phyloP scores from a whole-genome alignment of 768 basidiomycete species.

The Megacollybia marginata region DNA sequence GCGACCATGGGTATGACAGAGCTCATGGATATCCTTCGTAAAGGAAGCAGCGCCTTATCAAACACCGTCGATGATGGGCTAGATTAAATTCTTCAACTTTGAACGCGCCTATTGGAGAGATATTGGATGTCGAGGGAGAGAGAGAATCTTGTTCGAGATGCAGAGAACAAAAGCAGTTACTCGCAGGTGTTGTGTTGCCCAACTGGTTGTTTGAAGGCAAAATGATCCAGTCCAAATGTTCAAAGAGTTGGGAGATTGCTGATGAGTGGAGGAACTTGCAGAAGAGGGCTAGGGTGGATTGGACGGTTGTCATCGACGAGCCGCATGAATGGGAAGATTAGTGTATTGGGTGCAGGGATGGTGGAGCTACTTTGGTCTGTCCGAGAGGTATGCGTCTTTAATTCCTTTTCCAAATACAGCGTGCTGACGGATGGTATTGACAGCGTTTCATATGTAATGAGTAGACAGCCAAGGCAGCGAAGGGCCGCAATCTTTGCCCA shows the following conservation, averaged over 20 bases:
- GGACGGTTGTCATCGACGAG: slow-evolving; percentile 24
- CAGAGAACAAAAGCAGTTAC: slow-evolving; percentile 41
- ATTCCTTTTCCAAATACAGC: neutral
- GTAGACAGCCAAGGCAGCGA: slow-evolving; percentile 18
- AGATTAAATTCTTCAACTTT: slow-evolving; percentile 36
- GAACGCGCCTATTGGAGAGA: slow-evolving; percentile 33
- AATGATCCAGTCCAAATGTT: slow-evolving; percentile 22
- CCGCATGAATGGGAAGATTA: slow-evolving; percentile 47
- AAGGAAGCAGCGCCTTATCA: slow-evolving; percentile 49
- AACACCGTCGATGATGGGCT: slow-evolving; percentile 26
- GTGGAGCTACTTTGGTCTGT: slow-evolving; percentile 42
- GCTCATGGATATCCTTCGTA: slow-evolving; percentile 48
- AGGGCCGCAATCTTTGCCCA: slow-evolving; percentile 26
- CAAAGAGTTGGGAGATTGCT: slow-evolving; percentile 32
- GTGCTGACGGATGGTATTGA: neutral
- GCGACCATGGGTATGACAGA: slow-evolving; percentile 32
- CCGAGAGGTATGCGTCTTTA: slow-evolving; percentile 39
- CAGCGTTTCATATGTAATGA: slow-evolving; percentile 55
- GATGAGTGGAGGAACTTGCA: slow-evolving; percentile 38
- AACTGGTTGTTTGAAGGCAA: slow-evolving; percentile 57
- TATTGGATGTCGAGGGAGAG: slow-evolving; percentile 37
- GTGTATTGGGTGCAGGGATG: slow-evolving; percentile 54
- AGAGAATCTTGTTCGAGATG: slow-evolving; percentile 32
- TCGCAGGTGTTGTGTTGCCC: slow-evolving; percentile 52
- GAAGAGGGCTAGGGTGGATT: slow-evolving; percentile 33